Base-by-base conservation (phyloP, 129 eudicot genomes). In the Smallanthus sonchifolius region DNA sequence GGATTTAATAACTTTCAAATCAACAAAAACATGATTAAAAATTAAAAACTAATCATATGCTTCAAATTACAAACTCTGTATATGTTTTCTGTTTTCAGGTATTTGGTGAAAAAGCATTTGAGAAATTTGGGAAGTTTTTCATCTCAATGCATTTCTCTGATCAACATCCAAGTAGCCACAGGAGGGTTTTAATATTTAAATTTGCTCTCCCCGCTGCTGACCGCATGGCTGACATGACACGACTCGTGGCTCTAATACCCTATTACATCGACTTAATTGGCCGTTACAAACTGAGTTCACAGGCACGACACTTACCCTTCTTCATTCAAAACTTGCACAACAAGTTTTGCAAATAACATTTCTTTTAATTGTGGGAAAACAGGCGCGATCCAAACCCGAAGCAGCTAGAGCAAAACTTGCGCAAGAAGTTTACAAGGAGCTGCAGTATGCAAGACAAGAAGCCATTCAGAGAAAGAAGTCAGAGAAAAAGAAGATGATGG, bases 71-170 rank as follows among this genome's bases (percentile, higher is more conserved):
- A 19, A 70, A 37, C 10, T 19, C 6, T 16, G 3, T 55, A 2
- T 40, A 34, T 57, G 17, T 38, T 48, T 51, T 43, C 30, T 39
- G 0, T 54, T 45, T 69, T 36, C 87, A 92, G 98, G 96, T 89
- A 16, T 85, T 92, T 64, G 95, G 98, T 59, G 96, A 92, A 55
- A 92, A 89, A 77, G 94, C 87, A 39, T 92, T 85, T 51, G 92
- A 87, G 77, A 87, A 89, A 80, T 84, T 77, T 30, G 98, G 98
- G 57, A 89, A 85, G 72, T 77, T 74, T 47, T 92, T 92, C 65
- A 92, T 92, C 80, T 89, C 94, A 19, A 83, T 92, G 98, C 98
- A 92, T 77, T 85, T 92, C 76, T 92, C 98, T 76, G 98, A 92
- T 84, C 91, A 89, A 65, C 87, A 92, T 71, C 65, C 75, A 51